phyloP scores from a whole-genome alignment of 495 filamentous ascomycete species.

The Penicillium soppii region DNA sequence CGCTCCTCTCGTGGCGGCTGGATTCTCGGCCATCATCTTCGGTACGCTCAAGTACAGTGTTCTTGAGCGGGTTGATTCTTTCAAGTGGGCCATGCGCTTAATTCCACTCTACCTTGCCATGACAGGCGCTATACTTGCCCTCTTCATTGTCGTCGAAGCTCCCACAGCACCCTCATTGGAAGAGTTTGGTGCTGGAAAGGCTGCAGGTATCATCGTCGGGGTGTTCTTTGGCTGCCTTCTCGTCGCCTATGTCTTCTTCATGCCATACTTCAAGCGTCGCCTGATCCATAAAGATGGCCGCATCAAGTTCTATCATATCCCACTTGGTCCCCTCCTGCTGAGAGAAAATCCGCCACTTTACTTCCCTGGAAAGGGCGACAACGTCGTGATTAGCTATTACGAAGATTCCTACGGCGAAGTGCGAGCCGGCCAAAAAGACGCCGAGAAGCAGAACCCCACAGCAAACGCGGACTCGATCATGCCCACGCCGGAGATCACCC shows the following conservation, averaged over 20 bases:
- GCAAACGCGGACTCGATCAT: slow-evolving; percentile 58
- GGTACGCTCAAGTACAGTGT: slow-evolving; percentile 62
- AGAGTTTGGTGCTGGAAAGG: slow-evolving; percentile 48
- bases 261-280: slow-evolving; percentile 62
- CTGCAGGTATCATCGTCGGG: slow-evolving; percentile 57
- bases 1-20: slow-evolving; percentile 57
- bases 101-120: slow-evolving; percentile 63
- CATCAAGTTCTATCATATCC: slow-evolving; percentile 57
- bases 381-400: slow-evolving; percentile 51
- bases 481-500: slow-evolving; percentile 72
- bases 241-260: slow-evolving; percentile 56
- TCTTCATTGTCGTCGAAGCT: slow-evolving; percentile 56
- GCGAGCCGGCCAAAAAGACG: slow-evolving; percentile 18
- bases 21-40: slow-evolving; percentile 63
- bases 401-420: slow-evolving; percentile 34
- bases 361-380: slow-evolving; percentile 45
- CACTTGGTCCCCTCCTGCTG: slow-evolving; percentile 55
- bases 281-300: slow-evolving; percentile 56
- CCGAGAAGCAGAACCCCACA: slow-evolving; percentile 2
- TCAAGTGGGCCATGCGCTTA: slow-evolving; percentile 54
- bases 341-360: slow-evolving; percentile 44
- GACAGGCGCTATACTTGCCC: slow-evolving; percentile 59
- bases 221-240: slow-evolving; percentile 54
- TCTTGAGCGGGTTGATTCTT: slow-evolving; percentile 56
- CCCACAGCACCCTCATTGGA: slow-evolving; percentile 38